Conservation (phyloP, 257 asterid species). For the Plantago major region DNA sequence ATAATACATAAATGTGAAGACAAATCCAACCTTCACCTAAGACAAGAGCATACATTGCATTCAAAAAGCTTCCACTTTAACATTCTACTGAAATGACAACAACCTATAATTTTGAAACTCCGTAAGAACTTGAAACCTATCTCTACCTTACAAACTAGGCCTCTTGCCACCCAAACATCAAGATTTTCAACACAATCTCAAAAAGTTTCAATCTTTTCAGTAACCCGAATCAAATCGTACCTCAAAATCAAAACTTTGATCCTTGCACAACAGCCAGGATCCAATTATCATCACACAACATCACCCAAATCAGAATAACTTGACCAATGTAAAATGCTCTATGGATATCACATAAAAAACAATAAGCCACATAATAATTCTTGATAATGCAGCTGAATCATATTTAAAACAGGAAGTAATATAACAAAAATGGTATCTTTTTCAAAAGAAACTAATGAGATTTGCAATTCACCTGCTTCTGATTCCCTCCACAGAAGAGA, state of each 20-base stretch:
- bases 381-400: conserved; percentile 22
- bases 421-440: not conserved
- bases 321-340: conserved; percentile 20
- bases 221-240: too few relatives aligned
- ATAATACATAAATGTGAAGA: conserved; percentile 15
- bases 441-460: conserved; percentile 22
- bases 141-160: too few relatives aligned
- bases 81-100: too few relatives aligned
- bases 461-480: conserved; percentile 8
- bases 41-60: not conserved
- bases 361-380: not conserved
- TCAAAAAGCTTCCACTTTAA: too few relatives aligned
- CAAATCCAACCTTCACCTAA: not conserved
- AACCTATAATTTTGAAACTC: too few relatives aligned
- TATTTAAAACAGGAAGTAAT: conserved; percentile 8
- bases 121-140: too few relatives aligned
- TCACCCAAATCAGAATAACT: conserved; percentile 16
- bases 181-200: too few relatives aligned
- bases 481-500: not conserved
- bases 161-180: too few relatives aligned
- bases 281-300: conserved; percentile 10
- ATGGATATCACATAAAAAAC: conserved; percentile 7
- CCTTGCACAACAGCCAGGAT: not conserved
- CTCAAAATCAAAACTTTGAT: too few relatives aligned
- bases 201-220: too few relatives aligned